phyloP scores from a whole-genome alignment of 2,329 filamentous ascomycete species.

The Aureobasidium subglaciale region DNA sequence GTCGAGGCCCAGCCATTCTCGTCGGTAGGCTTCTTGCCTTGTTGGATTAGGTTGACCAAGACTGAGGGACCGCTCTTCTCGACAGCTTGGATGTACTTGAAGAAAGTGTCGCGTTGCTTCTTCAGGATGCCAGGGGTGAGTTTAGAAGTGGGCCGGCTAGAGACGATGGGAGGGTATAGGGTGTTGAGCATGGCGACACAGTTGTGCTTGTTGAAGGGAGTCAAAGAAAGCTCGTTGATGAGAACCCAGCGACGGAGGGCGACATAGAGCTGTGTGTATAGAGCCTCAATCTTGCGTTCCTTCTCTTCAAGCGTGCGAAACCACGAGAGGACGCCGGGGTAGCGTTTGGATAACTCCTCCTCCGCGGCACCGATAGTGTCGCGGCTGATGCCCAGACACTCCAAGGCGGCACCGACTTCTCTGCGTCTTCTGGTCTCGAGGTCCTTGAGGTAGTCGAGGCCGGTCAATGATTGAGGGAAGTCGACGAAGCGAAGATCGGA shows the following conservation, averaged over 20 bases:
- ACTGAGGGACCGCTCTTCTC: slow-evolving; percentile 49
- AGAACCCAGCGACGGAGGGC: slow-evolving; percentile 58
- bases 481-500: slow-evolving; percentile 51
- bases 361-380: slow-evolving; percentile 40
- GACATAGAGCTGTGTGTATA: slow-evolving; percentile 57
- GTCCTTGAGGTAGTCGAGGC: slow-evolving; percentile 59
- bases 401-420: slow-evolving; percentile 49
- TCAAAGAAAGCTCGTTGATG: slow-evolving; percentile 57
- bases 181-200: slow-evolving; percentile 64
- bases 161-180: slow-evolving; percentile 52
- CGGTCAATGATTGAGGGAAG: slow-evolving; percentile 58
- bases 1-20: slow-evolving; percentile 49
- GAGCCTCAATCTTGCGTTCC: slow-evolving; percentile 44
- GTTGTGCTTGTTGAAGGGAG: slow-evolving; percentile 58
- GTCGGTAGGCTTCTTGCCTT: slow-evolving; percentile 46
- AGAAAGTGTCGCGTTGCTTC: slow-evolving; percentile 54
- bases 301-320: slow-evolving; percentile 38
- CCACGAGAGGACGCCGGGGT: slow-evolving; percentile 51
- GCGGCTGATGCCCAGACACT: slow-evolving; percentile 44
- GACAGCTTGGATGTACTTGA: slow-evolving; percentile 53
- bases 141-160: slow-evolving; percentile 43
- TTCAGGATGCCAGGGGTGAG: slow-evolving; percentile 47
- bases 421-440: slow-evolving; percentile 53
- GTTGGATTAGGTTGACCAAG: slow-evolving; percentile 46
- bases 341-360: slow-evolving; percentile 43